Conservation (phyloP, 164 flowering plant genomes). For the Vitis amurensis region DNA sequence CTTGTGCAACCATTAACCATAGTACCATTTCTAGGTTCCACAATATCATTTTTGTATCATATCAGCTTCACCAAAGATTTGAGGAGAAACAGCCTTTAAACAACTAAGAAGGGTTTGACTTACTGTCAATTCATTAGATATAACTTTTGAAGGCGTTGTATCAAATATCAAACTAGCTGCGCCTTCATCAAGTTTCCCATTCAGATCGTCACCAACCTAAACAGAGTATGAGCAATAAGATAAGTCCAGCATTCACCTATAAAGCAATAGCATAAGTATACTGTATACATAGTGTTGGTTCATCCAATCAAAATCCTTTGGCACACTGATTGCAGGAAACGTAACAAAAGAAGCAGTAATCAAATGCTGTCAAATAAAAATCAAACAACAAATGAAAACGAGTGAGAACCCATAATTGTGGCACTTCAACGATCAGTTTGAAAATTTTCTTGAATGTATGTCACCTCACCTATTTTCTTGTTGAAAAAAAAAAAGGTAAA, state of each 20-base stretch:
- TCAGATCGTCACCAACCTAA: slow-evolving; percentile 64
- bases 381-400: too few species aligned
- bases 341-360: too few species aligned
- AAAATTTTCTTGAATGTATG: too few species aligned
- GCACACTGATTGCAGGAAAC: too few species aligned
- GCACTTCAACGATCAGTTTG: too few species aligned
- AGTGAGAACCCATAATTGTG: too few species aligned
- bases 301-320: too few species aligned
- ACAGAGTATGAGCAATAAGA: slow-evolving; percentile 14
- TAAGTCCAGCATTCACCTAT: slow-evolving; percentile 3
- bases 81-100: neutral
- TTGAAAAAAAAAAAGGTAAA: too few species aligned
- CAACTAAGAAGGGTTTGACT: slow-evolving; percentile 28
- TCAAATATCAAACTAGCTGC: slow-evolving; percentile 75
- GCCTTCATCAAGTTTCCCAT: slow-evolving; percentile 84
- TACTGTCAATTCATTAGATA: slow-evolving; percentile 86
- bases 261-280: neutral
- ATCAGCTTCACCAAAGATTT: neutral
- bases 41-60: neutral
- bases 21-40: neutral
- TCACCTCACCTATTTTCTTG: too few species aligned
- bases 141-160: slow-evolving; percentile 92
- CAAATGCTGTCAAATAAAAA: too few species aligned
- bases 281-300: too few species aligned
- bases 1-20: too few species aligned